These are phyloP conservation scores for Spathaspora girioi DNA, from an alignment of 805 yeast species.

Conservation along the genomic window DNA sequence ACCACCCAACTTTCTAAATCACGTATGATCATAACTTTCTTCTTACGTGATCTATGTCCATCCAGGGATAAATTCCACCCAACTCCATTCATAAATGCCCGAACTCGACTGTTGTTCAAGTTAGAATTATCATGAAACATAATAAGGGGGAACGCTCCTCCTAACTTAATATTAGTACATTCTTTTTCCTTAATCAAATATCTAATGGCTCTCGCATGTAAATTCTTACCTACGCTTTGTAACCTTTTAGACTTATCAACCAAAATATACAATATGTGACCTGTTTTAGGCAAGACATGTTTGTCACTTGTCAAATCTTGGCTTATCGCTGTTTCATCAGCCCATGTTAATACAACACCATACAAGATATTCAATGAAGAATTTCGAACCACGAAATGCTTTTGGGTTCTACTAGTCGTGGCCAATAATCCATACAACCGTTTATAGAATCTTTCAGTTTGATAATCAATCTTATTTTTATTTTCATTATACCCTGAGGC, in stretches of 20 bases:
- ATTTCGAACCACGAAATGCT: slow-evolving; percentile 55
- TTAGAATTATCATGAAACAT: slow-evolving; percentile 23
- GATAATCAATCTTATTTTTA: slow-evolving; percentile 18
- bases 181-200: slow-evolving; percentile 43
- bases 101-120: slow-evolving; percentile 20
- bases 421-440: slow-evolving; percentile 28
- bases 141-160: slow-evolving; percentile 48
- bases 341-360: slow-evolving; percentile 56
- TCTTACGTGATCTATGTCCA: slow-evolving; percentile 12
- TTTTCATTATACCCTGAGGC: slow-evolving; percentile 10
- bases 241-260: slow-evolving; percentile 53
- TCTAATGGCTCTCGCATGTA: slow-evolving; percentile 50
- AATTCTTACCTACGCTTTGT: slow-evolving; percentile 52
- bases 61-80: slow-evolving; percentile 34
- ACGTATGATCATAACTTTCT: slow-evolving; percentile 38
- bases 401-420: slow-evolving; percentile 28
- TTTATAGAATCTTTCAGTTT: slow-evolving; percentile 24
- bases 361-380: slow-evolving; percentile 51
- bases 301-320: slow-evolving; percentile 10
- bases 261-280: slow-evolving; percentile 43
- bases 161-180: slow-evolving; percentile 39
- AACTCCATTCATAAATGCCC: slow-evolving; percentile 32
- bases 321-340: slow-evolving; percentile 17
- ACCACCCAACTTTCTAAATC: slow-evolving; percentile 48
- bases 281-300: slow-evolving; percentile 19